phyloP scores from a whole-genome alignment of 805 yeast species.

The Grigorovia yakushimaensis region DNA sequence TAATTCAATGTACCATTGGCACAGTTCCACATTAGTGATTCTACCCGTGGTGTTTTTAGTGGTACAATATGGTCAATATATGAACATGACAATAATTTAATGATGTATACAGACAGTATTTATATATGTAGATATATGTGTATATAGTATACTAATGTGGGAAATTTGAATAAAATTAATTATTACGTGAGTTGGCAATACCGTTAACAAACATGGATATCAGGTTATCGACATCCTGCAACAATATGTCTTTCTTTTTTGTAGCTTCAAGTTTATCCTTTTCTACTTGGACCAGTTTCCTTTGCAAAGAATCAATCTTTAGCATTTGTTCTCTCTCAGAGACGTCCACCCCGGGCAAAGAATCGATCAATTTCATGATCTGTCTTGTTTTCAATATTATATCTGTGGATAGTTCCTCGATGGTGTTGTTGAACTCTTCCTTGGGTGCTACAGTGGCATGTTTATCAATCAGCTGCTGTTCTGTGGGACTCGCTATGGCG shows the following conservation, averaged over 20 bases:
- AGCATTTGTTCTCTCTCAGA: conserved; percentile 64
- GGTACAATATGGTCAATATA: not conserved
- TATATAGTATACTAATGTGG: no score
- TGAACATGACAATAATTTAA: not conserved
- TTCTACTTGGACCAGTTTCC: conserved; percentile 54
- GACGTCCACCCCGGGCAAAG: conserved; percentile 88
- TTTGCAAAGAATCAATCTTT: conserved; percentile 51
- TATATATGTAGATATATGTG: not conserved
- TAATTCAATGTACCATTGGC: conserved; percentile 9
- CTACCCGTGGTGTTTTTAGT: not conserved
- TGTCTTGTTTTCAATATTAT: conserved; percentile 79
- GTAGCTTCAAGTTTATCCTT: conserved; percentile 46
- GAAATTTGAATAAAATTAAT: no score
- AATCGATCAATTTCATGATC: conserved; percentile 72
- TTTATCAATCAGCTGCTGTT: conserved; percentile 54
- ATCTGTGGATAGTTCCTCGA: conserved; percentile 75
- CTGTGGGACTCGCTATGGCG: conserved; percentile 35
- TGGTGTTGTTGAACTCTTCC: conserved; percentile 37
- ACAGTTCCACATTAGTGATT: conserved; percentile 1
- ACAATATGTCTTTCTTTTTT: conserved; percentile 51
- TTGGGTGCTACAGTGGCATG: conserved; percentile 44
- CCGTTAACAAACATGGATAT: conserved; percentile 41
- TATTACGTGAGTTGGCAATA: conserved; percentile 27
- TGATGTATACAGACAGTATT: not conserved
- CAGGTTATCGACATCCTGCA: conserved; percentile 53